Percentiles rank a stretch among this genome's conserved stretches.
Evolutionary conservation across 306 rosid species (phyloP).

Genomic region (Sechiopsis laciniata): DNA sequence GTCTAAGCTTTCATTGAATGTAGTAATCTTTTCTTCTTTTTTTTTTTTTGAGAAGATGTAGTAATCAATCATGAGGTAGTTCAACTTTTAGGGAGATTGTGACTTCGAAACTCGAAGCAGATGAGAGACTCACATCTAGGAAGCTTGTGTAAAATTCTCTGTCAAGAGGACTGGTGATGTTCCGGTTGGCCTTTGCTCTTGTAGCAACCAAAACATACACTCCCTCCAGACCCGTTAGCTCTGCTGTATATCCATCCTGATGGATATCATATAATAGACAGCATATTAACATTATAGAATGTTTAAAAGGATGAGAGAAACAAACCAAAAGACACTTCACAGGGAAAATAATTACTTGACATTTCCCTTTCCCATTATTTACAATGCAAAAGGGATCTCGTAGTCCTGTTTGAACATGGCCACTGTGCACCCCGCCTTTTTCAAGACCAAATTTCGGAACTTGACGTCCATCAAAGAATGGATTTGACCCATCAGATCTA

Average conservation of each 20-base stretch:
- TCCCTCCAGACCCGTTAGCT: conserved; percentile 51
- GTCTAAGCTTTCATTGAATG: conserved; percentile 4
- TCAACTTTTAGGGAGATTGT: not conserved
- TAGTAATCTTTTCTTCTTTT: not conserved
- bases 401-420: conserved; percentile 77
- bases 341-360: conserved; percentile 44
- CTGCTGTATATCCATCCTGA: conserved; percentile 86
- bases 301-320: not conserved
- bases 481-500: conserved; percentile 72
- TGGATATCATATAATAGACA: conserved; percentile 7
- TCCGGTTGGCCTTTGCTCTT: conserved; percentile 61
- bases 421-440: conserved; percentile 78
- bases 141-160: conserved; percentile 65
- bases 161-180: conserved; percentile 44
- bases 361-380: conserved; percentile 68
- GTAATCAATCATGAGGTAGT: not conserved
- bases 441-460: conserved; percentile 54
- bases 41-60: too few relatives aligned
- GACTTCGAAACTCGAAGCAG: not conserved
- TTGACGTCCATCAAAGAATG: conserved; percentile 49
- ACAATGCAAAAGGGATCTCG: conserved; percentile 70
- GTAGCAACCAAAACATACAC: conserved; percentile 76
- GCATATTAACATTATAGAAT: not conserved
- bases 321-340: not conserved
- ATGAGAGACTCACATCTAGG: conserved; percentile 48